Conservation (phyloP, 352 stramenopile genomes). For the Thalassiosira hispida region DNA sequence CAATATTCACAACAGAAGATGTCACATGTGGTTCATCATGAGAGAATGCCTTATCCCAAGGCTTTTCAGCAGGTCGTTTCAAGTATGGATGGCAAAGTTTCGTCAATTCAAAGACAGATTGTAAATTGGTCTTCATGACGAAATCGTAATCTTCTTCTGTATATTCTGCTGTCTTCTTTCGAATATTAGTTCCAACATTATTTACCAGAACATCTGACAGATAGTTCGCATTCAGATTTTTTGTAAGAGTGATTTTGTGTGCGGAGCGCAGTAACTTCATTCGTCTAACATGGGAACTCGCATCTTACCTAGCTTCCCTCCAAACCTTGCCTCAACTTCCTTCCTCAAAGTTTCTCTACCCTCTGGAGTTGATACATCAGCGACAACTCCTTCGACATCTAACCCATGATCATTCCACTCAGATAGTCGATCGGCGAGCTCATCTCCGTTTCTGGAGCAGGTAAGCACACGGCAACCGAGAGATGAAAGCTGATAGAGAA, state of each 20-base stretch:
- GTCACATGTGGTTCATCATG: constrained; percentile 40
- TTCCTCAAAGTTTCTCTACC: constrained; percentile 72
- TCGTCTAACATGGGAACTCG: constrained; percentile 7
- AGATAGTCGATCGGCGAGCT: constrained; percentile 62
- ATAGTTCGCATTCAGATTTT: too few relatives aligned
- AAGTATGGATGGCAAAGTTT: constrained; percentile 80
- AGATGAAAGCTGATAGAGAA: constrained; percentile 27
- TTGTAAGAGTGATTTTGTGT: too few relatives aligned
- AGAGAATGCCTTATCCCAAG: constrained; percentile 45
- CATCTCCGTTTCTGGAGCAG: constrained; percentile 72
- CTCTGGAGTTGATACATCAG: constrained; percentile 85
- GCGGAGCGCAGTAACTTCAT: too few relatives aligned
- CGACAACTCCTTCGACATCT: constrained; percentile 76
- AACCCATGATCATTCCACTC: constrained; percentile 76
- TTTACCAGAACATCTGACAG: constrained; percentile 85
- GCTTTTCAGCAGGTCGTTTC: constrained; percentile 55
- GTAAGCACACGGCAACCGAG: constrained; percentile 69
- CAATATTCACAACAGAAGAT: constrained; percentile 81
- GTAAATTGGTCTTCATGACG: constrained; percentile 81
- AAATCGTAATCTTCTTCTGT: constrained; percentile 77
- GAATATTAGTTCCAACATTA: constrained; percentile 86
- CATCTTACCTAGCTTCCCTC: constrained; percentile 37
- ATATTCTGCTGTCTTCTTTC: constrained; percentile 81
- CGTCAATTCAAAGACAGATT: constrained; percentile 85
- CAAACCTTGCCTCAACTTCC: constrained; percentile 55